Percentiles rank a stretch among this genome's conserved stretches.
phyloP scores from a whole-genome alignment of 352 stramenopile genomes.

The Phytophthora tubulina region DNA sequence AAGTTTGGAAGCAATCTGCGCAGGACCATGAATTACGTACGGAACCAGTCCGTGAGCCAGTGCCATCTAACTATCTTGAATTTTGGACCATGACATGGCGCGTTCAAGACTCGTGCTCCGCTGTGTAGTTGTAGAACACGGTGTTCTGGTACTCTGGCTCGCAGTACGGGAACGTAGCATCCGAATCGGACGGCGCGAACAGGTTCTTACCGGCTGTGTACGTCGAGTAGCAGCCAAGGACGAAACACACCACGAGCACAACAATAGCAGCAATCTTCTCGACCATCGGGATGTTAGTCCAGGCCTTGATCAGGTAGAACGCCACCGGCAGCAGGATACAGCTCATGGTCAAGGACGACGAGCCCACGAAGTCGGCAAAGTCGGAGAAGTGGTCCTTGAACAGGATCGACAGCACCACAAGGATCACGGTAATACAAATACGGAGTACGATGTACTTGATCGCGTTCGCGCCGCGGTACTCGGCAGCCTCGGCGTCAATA shows the following conservation, averaged over 20 bases:
- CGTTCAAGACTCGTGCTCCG: constrained; percentile 37
- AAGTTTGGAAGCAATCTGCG: neutral
- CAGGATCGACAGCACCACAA: constrained; percentile 51
- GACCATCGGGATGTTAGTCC: constrained; percentile 18
- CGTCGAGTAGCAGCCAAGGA: constrained; percentile 57
- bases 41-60: neutral
- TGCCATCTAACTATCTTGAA: constrained; percentile 1
- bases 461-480: constrained; percentile 51
- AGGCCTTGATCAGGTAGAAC: constrained; percentile 53
- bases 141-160: constrained; percentile 37
- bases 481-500: constrained; percentile 32
- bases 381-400: constrained; percentile 60
- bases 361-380: constrained; percentile 59
- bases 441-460: constrained; percentile 56
- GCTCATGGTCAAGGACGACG: constrained; percentile 50
- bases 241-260: constrained; percentile 44
- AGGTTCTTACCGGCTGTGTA: constrained; percentile 57
- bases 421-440: constrained; percentile 52
- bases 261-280: constrained; percentile 38
- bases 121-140: constrained; percentile 58
- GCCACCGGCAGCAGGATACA: constrained; percentile 51
- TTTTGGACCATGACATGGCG: neutral
- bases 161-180: constrained; percentile 49
- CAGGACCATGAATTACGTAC: no score
- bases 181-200: constrained; percentile 43